Conservation (phyloP, 2,329 filamentous ascomycete genomes). For the Stagonosporopsis cucurbitacearum region DNA sequence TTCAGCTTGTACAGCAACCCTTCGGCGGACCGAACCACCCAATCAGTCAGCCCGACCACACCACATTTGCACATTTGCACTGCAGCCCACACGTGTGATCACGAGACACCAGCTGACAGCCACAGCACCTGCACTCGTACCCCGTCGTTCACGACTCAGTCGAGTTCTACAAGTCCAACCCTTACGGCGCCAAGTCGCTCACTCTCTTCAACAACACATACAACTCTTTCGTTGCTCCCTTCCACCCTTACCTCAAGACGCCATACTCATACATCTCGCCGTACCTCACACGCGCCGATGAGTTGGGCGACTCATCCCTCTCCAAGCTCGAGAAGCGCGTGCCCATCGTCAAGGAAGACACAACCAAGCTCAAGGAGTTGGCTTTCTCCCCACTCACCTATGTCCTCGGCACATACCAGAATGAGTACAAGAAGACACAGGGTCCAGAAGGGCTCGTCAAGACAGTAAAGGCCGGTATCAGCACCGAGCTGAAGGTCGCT, state of each 20-base stretch:
- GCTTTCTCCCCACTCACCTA: constrained; percentile 47
- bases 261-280: constrained; percentile 84
- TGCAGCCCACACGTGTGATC: background rate
- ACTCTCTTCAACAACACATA: constrained; percentile 77
- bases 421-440: constrained; percentile 50
- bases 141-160: constrained; percentile 82
- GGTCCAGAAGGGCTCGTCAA: constrained; percentile 46
- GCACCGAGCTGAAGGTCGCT: constrained; percentile 50
- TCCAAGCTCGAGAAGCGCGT: constrained; percentile 47
- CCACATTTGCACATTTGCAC: constrained; percentile 1
- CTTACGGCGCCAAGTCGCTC: constrained; percentile 83
- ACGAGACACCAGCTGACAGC: constrained; percentile 13
- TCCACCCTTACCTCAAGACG: constrained; percentile 77
- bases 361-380: constrained; percentile 49
- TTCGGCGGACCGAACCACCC: constrained; percentile 6
- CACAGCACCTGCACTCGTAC: constrained; percentile 82
- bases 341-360: constrained; percentile 58
- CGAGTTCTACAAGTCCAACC: constrained; percentile 78
- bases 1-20: constrained; percentile 12
- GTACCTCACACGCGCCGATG: constrained; percentile 82
- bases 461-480: constrained; percentile 46
- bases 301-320: constrained; percentile 48
- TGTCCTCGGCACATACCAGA: constrained; percentile 45
- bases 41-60: constrained; percentile 15
- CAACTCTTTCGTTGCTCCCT: constrained; percentile 75